Evolutionary conservation across 2,329 filamentous ascomycete genomes (phyloP).

Genomic region (Alternaria consortialis): DNA sequence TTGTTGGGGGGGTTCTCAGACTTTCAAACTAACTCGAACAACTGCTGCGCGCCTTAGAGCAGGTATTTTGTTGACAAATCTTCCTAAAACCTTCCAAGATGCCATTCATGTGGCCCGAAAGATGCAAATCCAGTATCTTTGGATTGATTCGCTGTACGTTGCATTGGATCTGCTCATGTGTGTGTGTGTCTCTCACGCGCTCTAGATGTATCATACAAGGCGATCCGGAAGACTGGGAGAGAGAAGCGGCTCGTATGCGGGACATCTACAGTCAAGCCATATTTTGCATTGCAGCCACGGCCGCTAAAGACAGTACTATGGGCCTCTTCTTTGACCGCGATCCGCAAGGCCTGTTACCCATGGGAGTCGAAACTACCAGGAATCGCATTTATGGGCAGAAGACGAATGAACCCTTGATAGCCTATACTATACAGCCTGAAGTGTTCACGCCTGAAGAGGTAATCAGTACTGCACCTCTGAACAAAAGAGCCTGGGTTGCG

Average conservation of each 20-base stretch:
- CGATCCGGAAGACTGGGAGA: conserved; percentile 4
- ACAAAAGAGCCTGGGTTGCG: conserved; percentile 25
- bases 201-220: too few species aligned
- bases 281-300: conserved; percentile 21
- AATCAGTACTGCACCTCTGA: conserved; percentile 14
- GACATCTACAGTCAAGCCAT: conserved; percentile 17
- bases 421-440: not conserved
- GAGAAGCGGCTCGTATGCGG: conserved; percentile 13
- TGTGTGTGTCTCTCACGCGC: too few species aligned
- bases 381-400: not conserved
- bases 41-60: too few species aligned
- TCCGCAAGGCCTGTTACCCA: not conserved
- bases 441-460: not conserved
- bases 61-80: too few species aligned
- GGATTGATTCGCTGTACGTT: too few species aligned
- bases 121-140: too few species aligned
- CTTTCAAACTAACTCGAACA: too few species aligned
- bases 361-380: not conserved
- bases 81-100: too few species aligned
- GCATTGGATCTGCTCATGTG: too few species aligned
- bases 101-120: too few species aligned
- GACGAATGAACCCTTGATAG: not conserved
- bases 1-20: too few species aligned
- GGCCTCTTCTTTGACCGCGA: conserved; percentile 14
- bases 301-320: not conserved